A percentile compares a stretch with the other conserved stretches of the same genome.
Conservation (phyloP, 257 asterid genomes). For the Capsicum baccatum region DNA sequence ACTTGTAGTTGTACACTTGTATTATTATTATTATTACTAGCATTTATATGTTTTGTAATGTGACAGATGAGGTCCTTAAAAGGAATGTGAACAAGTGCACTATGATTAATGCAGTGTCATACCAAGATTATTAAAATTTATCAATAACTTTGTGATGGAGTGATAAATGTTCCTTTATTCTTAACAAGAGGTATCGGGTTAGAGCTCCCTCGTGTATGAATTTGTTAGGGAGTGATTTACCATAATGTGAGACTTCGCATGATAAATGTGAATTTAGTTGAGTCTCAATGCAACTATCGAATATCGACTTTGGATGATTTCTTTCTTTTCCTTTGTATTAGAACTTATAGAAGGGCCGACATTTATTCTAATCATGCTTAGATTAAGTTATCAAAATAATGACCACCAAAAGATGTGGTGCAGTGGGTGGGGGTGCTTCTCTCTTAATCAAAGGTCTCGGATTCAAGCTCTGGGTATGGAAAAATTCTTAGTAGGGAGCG, state of each 20-base stretch:
- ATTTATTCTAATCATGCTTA: constrained; percentile 2
- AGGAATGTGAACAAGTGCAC: constrained; percentile 29
- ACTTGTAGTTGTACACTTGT: not conserved
- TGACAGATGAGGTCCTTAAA: constrained; percentile 5
- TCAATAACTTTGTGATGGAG: rapidly evolving
- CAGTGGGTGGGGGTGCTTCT: too few relatives aligned
- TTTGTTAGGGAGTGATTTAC: not conserved
- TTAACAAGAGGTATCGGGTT: rapidly evolving
- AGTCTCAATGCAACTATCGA: rapidly evolving
- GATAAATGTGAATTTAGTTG: rapidly evolving
- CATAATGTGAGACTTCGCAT: rapidly evolving
- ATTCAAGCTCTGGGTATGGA: too few relatives aligned
- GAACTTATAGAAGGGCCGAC: constrained; percentile 9
- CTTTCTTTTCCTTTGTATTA: not conserved
- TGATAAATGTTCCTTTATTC: not conserved
- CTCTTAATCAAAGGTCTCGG: too few relatives aligned
- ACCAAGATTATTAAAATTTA: constrained; percentile 1
- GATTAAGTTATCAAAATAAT: not conserved
- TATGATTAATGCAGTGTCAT: constrained; percentile 27
- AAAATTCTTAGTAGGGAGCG: too few relatives aligned
- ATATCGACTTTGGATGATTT: not conserved
- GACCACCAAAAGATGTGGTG: too few relatives aligned
- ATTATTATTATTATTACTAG: not conserved
- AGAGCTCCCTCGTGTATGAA: not conserved
- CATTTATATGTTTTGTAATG: constrained; percentile 1